Evolutionary conservation across 2,329 filamentous ascomycete genomes (phyloP).

Genomic region (Grosmannia penicillata): DNA sequence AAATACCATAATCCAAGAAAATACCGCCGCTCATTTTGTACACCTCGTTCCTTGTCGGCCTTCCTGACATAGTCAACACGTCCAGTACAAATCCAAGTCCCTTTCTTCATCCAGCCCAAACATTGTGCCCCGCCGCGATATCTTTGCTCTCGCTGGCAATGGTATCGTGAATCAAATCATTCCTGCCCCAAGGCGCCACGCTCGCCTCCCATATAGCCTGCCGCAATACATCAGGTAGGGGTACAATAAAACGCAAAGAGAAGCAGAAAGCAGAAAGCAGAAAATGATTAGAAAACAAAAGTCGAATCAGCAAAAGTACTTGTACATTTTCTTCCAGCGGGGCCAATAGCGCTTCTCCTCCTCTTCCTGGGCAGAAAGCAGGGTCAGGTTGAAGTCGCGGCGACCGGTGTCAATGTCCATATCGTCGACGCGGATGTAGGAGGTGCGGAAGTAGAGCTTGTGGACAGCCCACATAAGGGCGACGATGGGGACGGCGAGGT

Average conservation of each 20-base stretch:
- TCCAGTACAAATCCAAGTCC: background rate
- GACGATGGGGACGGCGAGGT: conserved; percentile 56
- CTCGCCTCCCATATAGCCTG: background rate
- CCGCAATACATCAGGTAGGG: background rate
- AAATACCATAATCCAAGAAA: no score
- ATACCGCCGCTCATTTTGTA: no score
- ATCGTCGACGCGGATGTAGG: conserved; percentile 49
- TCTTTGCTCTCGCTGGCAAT: no score
- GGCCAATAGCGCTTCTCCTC: conserved; percentile 62
- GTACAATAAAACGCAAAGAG: background rate
- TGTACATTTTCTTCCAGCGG: conserved; percentile 61
- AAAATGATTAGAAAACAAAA: background rate
- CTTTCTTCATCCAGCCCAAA: background rate
- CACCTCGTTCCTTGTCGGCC: no score
- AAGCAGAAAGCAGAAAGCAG: background rate
- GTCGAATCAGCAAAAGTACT: conserved; percentile 46
- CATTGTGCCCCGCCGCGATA: background rate
- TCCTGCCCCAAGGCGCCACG: background rate
- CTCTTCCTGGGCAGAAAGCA: conserved; percentile 64
- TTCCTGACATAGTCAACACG: no score
- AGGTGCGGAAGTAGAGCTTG: conserved; percentile 60
- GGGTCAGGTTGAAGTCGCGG: conserved; percentile 67
- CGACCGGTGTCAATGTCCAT: conserved; percentile 84
- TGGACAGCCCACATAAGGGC: conserved; percentile 55
- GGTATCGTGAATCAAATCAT: background rate